Evolutionary conservation across 371 early-diverging fungal species (phyloP), one percentile per base, ranked within the genome.

Genomic region (Catenaria anguillulae): DNA sequence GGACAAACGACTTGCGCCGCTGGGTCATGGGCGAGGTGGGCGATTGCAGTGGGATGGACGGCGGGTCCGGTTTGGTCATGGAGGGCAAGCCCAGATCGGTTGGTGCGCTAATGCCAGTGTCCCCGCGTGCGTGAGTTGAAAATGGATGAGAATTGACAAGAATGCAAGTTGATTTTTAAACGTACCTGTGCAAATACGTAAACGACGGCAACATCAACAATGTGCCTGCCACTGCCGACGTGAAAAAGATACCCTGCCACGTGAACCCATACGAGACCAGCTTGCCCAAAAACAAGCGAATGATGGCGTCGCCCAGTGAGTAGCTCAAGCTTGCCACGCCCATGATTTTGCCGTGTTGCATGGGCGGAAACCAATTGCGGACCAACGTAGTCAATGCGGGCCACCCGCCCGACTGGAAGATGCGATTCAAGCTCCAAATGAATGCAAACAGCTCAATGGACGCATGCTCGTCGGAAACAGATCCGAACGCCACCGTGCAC

Each of bases 321-420:
- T 58, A 58, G 58, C 36, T 33, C 17, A 58, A 36, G 13, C 36
- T 24, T 10, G 58, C 43, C 6, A 58, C 24, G 12, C 58, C 58
- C 58, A 58, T 58, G 36, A 29, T 33, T 19, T 58, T 58, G 13
- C 58, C 58, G 42, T 58, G 58, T 21, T 36, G 29, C 29, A 26
- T 29, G 15, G 58, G 58, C n/a, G 58, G 58, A 31, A 58, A 58
- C 58, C 58, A 58, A 13, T n/a, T 42, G 36, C 40, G 58, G 12
- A 58, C 31, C 19, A 58, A 10, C 2, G 58, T 58, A 0, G 58
- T 58, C 15, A 58, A 15, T 6, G 58, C 58, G 8, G 58, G 58
- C 55, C 40, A 40, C 15, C 58, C 52, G 12, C 52, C 52, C 15
- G 21, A 21, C 58, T 58, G 58, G 58, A 58, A 58, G 31, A 58